Evolutionary conservation across 306 rosid genomes (phyloP).

Genomic region (Mimosa bimucronata): DNA sequence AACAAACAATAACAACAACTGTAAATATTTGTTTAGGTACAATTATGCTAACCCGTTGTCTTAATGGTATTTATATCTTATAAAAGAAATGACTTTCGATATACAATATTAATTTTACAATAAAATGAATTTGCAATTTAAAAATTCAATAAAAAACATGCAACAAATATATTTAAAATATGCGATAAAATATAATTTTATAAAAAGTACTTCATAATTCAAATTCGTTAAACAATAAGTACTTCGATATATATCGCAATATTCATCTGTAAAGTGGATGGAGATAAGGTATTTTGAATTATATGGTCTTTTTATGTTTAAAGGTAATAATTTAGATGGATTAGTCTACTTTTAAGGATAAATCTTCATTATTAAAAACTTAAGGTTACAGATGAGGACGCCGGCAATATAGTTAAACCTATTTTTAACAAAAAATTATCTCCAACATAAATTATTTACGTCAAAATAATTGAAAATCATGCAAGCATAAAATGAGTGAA

Average conservation of each 20-base stretch:
- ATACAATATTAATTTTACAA: neutral
- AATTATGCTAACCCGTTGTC: slow-evolving; percentile 15
- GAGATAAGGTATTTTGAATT: neutral
- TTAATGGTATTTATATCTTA: neutral
- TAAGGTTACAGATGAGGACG: too few relatives aligned
- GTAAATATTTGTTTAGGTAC: slow-evolving; percentile 8
- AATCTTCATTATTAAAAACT: too few relatives aligned
- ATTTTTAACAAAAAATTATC: too few relatives aligned
- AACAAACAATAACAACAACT: neutral
- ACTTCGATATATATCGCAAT: neutral
- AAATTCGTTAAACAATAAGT: too few relatives aligned
- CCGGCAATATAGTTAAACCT: too few relatives aligned
- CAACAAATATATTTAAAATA: neutral
- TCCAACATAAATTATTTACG: too few relatives aligned
- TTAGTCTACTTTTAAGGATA: too few relatives aligned
- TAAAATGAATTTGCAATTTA: neutral
- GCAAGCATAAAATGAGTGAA: too few relatives aligned
- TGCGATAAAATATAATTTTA: neutral
- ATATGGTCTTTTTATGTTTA: neutral
- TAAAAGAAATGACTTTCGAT: neutral
- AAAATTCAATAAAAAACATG: neutral
- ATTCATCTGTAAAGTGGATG: neutral
- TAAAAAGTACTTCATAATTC: neutral
- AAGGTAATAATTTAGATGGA: too few relatives aligned
- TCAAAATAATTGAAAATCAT: too few relatives aligned